Base-by-base conservation (phyloP, 768 basidiomycete species). In the Clavulina sp. region DNA sequence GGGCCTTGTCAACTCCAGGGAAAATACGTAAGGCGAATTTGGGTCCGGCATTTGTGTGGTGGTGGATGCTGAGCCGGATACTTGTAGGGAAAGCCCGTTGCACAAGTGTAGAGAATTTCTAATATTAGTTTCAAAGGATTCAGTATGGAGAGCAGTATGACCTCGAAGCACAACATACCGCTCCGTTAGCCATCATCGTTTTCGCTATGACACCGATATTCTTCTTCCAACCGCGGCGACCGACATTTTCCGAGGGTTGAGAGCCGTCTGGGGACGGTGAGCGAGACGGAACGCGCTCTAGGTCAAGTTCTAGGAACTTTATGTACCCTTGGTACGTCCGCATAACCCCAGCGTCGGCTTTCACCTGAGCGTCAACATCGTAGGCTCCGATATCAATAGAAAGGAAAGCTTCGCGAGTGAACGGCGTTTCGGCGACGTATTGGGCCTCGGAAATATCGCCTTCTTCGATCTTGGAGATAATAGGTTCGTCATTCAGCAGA, bases 321-420 rank as follows among this genome's bases (percentile, higher is more conserved):
- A n/a, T 16, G 44, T 47, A 47, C 23, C 44, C 44, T 47, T 21
- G 44, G 23, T 47, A 47, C 16, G 44, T 47, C 44, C 44, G 9
- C 23, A 47, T 9, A 9, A 24, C 44, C 16, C 44, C 44, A 16
- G 13, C 44, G 2, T 47, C 44, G 23, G 9, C 23, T 16, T 24
- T 47, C 13, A n/a, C 16, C 44, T n/a, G n/a, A 9, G 9, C 16
- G 13, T 47, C 16, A 24, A 47, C 26, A 21, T 47, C 44, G 23
- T n/a, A 47, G 1, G 13, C 23, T 16, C 44, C 44, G 26, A 47
- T 47, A 16, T 47, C 44, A 16, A 16, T 47, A 13, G 18, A 9
- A 16, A 47, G 44, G 2, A 47, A 47, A n/a, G 44, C 44, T 2
- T 47, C 26, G n/a, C 44, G 44, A 24, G 18, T 47, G 13, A 21